Evolutionary conservation across 768 basidiomycete genomes (phyloP), one percentile per base, ranked within the genome.

Genomic region (Austroboletus eburneus): DNA sequence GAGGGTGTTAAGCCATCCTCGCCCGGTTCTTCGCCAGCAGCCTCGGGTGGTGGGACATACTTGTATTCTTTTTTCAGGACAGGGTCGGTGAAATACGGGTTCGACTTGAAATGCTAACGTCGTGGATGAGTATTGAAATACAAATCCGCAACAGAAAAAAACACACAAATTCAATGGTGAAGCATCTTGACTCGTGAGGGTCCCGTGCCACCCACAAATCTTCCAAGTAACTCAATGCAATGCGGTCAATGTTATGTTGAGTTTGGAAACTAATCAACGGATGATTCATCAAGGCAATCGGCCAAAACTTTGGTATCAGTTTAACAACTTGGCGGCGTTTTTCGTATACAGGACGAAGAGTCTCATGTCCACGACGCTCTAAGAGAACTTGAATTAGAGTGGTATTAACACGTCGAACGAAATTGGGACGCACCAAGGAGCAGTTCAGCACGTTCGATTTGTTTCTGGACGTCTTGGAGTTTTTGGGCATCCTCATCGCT

Each of bases 121-220:
- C 17, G 18, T 24, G 9, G 30, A 33, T 59, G 42, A 57, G 45
- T n/a, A 38, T 41, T 0, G 22, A 34, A 27, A 25, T 22, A 13
- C 38, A 18, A 44, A 49, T 39, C 43, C 20, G 36, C 43, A 45
- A 49, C 39, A 45, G 18, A 34, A 45, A 41, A 42, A 25, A 25
- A 80, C 92, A 61, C 66, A 94, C 93, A 69, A 96, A 91, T 73
- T 93, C 85, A 45, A 95, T 67, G 41, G 83, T 86, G 71, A 84
- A 95, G 61, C 83, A 85, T 57, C 93, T 72, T 46, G 83, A 81
- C 65, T 96, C 92, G 35, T 68, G 65, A 34, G 75, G 57, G 61
- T 94, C 83, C 45, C 88, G 80, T 48, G 70, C 75, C 30, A 95
- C 72, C 87, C 91, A 93, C 18, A 96, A 55, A 57, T 95, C 90